Evolutionary conservation across 139 green algal species (phyloP).

Genomic region (Closterium sp.): DNA sequence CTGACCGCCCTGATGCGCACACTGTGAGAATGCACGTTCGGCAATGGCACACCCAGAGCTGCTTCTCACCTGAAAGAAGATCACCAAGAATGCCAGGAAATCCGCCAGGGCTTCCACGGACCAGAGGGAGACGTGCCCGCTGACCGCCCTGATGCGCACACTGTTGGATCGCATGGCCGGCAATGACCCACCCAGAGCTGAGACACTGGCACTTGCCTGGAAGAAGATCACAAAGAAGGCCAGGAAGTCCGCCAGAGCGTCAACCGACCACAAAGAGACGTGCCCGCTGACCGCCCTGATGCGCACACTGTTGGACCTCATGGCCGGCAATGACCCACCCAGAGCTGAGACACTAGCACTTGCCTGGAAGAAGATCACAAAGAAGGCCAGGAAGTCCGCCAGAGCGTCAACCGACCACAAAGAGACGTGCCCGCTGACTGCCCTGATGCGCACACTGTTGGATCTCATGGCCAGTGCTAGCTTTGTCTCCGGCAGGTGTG

Average conservation of each 20-base stretch:
- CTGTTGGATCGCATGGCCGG: not conserved
- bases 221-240: no score
- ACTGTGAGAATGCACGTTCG: no score
- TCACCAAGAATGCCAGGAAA: not conserved
- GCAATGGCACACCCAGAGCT: no score
- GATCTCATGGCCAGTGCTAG: not conserved
- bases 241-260: no score
- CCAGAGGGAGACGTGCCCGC: slow-evolving; percentile 30
- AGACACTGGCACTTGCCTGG: no score
- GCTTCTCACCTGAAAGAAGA: no score
- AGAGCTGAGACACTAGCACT: not conserved
- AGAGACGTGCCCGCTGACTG: not conserved
- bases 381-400: not conserved
- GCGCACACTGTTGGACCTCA: not conserved
- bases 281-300: no score
- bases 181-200: not conserved
- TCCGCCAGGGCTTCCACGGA: not conserved
- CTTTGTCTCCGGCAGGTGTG: not conserved
- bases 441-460: not conserved
- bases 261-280: no score
- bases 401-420: not conserved
- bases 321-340: not conserved
- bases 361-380: not conserved
- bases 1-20: no score
- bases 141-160: not conserved